These are phyloP conservation scores for Emydomyces testavorans DNA, from an alignment of 2,329 filamentous ascomycete genomes.

Conservation along the genomic window DNA sequence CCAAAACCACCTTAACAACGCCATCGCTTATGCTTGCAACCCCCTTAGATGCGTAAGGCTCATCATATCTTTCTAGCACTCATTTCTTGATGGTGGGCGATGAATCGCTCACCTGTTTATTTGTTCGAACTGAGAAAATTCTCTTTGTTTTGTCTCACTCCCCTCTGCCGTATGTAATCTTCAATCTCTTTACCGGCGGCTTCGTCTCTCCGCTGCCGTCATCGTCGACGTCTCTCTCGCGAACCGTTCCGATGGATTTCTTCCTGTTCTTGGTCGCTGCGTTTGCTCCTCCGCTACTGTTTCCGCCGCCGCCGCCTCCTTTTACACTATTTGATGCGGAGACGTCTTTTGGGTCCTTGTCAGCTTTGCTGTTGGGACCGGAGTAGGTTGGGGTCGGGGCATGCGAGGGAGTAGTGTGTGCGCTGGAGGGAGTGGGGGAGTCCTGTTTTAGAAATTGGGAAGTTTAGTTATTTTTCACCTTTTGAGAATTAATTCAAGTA, in stretches of 20 bases:
- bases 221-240: slow-evolving; percentile 27
- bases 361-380: slow-evolving; percentile 19
- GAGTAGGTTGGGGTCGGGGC: slow-evolving; percentile 36
- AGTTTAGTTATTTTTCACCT: background rate
- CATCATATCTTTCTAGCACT: no score
- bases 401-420: slow-evolving; percentile 37
- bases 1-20: background rate
- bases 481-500: no score
- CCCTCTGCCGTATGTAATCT: slow-evolving; percentile 37
- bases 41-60: background rate
- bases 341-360: slow-evolving; percentile 17
- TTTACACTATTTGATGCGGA: slow-evolving; percentile 26
- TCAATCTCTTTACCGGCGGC: slow-evolving; percentile 34
- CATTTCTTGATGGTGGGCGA: no score
- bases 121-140: no score
- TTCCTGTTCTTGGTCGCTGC: slow-evolving; percentile 24
- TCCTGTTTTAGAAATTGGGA: no score
- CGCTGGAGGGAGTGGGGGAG: slow-evolving; percentile 35
- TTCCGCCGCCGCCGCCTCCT: slow-evolving; percentile 23
- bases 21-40: slow-evolving; percentile 4
- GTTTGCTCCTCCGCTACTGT: slow-evolving; percentile 20
- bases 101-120: no score
- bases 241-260: slow-evolving; percentile 29
- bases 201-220: slow-evolving; percentile 26
- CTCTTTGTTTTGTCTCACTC: slow-evolving; percentile 1